Evolutionary conservation across 345 rosid species (phyloP), one percentile per base, ranked within the genome.

Genomic region (Kandelia obovata): DNA sequence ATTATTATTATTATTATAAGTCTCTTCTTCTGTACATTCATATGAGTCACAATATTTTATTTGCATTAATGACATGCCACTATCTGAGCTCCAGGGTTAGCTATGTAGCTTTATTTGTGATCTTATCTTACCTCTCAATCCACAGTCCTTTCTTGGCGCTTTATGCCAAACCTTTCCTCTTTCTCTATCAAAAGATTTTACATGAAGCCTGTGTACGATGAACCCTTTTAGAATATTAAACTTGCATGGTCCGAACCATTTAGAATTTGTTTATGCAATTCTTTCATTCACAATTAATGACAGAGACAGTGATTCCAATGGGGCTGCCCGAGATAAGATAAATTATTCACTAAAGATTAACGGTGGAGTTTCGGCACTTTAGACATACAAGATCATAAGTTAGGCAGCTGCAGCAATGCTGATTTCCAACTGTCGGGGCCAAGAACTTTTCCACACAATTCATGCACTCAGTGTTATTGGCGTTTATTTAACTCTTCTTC

Each of bases 221-320:
- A 7, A 8, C 5, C 7, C 26, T 13, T 21, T 53, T 0, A 19
- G 9, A 53, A 21, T 10, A 21, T 21, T 21, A 11, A 53, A 53
- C 15, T 20, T 53, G 26, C 10, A 23, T 3, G 11, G 31, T 56
- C 30, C 30, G 59, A 56, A 56, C 59, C 59, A 56, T 27, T 56
- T 25, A 56, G 59, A 26, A 37, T 46, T 46, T 25, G 4, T 64
- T 64, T 64, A 64, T 64, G 30, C 34, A 64, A 56, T 64, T 64
- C 67, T 43, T 43, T 13, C 70, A 66, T 55, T 61, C 69, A 65
- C 69, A 10, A n/a, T 11, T 7, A 7, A 7, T 7, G 37, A 34
- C 23, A 49, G 34, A 10, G 25, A 26, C 17, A 11, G 49, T 43
- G 53, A 43, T 43, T 39, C 6, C 37, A 30, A 13, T 13, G 30